Conservation (phyloP, 768 basidiomycete species). For the Mycena maculata region DNA sequence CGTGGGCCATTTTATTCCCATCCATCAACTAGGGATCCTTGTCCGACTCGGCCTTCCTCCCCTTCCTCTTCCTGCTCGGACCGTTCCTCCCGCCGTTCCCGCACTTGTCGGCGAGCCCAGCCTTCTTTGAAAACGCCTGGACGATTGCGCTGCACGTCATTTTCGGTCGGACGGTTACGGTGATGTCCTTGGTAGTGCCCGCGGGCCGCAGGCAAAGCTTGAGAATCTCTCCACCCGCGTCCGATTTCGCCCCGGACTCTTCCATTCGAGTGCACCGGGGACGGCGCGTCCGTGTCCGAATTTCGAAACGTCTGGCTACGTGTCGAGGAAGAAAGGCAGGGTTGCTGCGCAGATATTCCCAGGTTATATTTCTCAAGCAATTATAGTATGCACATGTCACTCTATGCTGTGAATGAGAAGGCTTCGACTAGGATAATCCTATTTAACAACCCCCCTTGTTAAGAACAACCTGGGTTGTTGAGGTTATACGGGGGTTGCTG, state of each 20-base stretch:
- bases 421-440: too few relatives aligned
- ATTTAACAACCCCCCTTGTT: too few relatives aligned
- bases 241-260: constrained; percentile 56
- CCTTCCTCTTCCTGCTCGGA: constrained; percentile 45
- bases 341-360: constrained; percentile 66
- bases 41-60: constrained; percentile 32
- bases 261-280: constrained; percentile 50
- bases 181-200: constrained; percentile 62
- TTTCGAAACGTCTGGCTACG: constrained; percentile 27
- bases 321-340: constrained; percentile 25
- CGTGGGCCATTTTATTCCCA: constrained; percentile 75
- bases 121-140: constrained; percentile 77
- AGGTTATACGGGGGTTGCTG: too few relatives aligned
- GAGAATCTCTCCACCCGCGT: constrained; percentile 65
- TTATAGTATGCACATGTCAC: constrained; percentile 50
- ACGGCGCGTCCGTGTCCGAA: constrained; percentile 34
- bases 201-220: constrained; percentile 74
- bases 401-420: constrained; percentile 1
- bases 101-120: constrained; percentile 69
- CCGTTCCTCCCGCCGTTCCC: constrained; percentile 30
- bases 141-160: constrained; percentile 84
- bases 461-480: too few relatives aligned
- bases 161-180: constrained; percentile 76
- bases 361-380: constrained; percentile 74
- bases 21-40: constrained; percentile 66